Base-by-base conservation (phyloP, 2,329 filamentous ascomycete species). In the Pseudogymnoascus sp. region DNA sequence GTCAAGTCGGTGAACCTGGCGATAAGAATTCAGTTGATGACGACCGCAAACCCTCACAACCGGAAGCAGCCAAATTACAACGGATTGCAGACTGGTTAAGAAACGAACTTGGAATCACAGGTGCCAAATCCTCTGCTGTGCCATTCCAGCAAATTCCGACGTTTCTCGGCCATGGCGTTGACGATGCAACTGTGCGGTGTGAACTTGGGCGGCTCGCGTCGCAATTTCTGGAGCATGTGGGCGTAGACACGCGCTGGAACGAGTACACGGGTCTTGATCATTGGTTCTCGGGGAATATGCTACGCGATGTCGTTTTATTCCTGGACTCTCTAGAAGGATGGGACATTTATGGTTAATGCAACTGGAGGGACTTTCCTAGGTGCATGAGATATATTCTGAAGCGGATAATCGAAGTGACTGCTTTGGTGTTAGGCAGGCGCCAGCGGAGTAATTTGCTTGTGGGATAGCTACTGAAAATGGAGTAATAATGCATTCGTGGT, bases 131-230 rank as follows among this genome's bases (percentile, higher is more conserved):
- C 6, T 2, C 24, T 31, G 37, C 28, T 6, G 37, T 31, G 60
- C 61, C 33, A 6, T 69, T 59, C 50, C 53, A 35, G n/a, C 46
- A 64, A 7, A 77, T 74, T 1, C 78, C 81, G 0, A 67, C 80
- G 0, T 78, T 83, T 28, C 67, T 84, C 16, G 74, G 78, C 3
- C 78, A 84, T 69, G 76, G 80, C 1, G 67, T 65, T 3, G 67
- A 76, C 19, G 78, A 82, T 66, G 68, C 75, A 35, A 76, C 77
- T 14, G 76, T 84, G 11, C 68, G 74, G 28, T 43, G 76, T 16
- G 41, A 64, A 4, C 69, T 78, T 37, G 78, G 78, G 0, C 63
- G 68, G 19, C 68, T 72, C 7, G 72, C 78, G 0, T 69, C 70
- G 1, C 67, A 68, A 1, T 72, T 74, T 43, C 66, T 83, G 26